These are phyloP conservation scores for Dioscorea alata DNA, from an alignment of 106 monocot species.

Conservation along the genomic window DNA sequence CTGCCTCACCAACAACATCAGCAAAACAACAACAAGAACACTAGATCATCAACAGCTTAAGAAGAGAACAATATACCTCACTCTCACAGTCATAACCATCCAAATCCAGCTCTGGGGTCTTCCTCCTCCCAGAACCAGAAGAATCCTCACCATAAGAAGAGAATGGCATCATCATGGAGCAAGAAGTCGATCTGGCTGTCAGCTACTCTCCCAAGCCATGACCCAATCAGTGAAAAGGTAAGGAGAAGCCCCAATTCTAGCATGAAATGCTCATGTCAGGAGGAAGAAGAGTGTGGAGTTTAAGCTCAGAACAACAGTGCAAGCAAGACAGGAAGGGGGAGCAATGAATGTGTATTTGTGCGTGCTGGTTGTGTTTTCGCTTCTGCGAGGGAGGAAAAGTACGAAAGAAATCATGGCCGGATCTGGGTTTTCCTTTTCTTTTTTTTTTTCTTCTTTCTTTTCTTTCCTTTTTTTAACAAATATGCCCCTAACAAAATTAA, in stretches of 20 bases:
- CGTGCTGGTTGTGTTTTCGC: constrained; percentile 1
- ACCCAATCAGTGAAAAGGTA: no score
- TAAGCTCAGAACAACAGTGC: background rate
- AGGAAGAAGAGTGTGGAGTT: background rate
- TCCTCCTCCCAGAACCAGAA: background rate
- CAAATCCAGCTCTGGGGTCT: constrained; percentile 1
- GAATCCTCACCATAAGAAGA: background rate
- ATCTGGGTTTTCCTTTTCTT: background rate
- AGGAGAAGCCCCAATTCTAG: no score
- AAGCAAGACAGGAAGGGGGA: background rate
- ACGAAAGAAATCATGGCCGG: constrained; percentile 10
- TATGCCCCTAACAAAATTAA: no score
- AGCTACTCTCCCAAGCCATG: no score
- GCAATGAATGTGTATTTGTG: background rate
- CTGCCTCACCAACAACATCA: constrained; percentile 6
- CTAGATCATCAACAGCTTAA: no score
- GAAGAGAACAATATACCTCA: background rate
- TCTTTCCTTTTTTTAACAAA: background rate
- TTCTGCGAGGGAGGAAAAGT: constrained; percentile 9
- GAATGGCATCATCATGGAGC: background rate
- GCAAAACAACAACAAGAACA: no score
- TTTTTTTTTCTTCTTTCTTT: background rate
- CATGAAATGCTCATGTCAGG: no score
- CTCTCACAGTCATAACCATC: constrained; percentile 11
- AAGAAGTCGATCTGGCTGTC: no score